Percentiles rank a stretch among this genome's conserved stretches.
phyloP scores from a whole-genome alignment of 164 flowering plant genomes.

The Malania oleifera region DNA sequence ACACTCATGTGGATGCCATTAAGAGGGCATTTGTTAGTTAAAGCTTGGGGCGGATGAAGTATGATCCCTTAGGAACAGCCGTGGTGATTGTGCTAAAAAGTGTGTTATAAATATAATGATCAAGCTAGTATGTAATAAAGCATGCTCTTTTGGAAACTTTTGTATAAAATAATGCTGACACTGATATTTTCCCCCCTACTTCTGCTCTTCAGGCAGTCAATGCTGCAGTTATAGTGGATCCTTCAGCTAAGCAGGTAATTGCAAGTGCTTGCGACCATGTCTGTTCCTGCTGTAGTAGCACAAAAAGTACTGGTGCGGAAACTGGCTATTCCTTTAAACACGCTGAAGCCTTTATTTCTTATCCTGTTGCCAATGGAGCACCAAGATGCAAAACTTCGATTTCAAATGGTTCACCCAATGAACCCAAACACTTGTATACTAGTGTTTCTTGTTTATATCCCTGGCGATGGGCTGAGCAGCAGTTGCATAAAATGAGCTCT shows the following conservation, averaged over 20 bases:
- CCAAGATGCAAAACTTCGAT: not conserved
- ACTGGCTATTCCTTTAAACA: not conserved
- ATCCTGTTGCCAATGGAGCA: not conserved
- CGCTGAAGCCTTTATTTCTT: not conserved
- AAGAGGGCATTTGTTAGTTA: too few species aligned
- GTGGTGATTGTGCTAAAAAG: too few species aligned
- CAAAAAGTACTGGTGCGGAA: not conserved
- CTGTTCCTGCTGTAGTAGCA: not conserved
- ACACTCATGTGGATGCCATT: too few species aligned
- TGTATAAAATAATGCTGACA: too few species aligned
- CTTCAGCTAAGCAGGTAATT: not conserved
- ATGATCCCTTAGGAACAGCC: too few species aligned
- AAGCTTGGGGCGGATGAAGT: too few species aligned
- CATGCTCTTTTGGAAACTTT: too few species aligned
- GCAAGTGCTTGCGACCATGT: not conserved
- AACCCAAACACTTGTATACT: not conserved
- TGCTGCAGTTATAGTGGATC: constrained; percentile 5
- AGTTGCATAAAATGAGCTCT: not conserved
- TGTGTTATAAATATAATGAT: too few species aligned
- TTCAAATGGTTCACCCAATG: not conserved
- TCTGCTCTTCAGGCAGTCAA: not conserved
- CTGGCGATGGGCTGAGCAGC: constrained; percentile 3
- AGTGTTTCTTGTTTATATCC: not conserved
- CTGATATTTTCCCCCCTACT: too few species aligned
- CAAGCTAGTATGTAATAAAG: too few species aligned